Evolutionary conservation across 257 asterid species (phyloP).

Genomic region (Solanum pennellii): DNA sequence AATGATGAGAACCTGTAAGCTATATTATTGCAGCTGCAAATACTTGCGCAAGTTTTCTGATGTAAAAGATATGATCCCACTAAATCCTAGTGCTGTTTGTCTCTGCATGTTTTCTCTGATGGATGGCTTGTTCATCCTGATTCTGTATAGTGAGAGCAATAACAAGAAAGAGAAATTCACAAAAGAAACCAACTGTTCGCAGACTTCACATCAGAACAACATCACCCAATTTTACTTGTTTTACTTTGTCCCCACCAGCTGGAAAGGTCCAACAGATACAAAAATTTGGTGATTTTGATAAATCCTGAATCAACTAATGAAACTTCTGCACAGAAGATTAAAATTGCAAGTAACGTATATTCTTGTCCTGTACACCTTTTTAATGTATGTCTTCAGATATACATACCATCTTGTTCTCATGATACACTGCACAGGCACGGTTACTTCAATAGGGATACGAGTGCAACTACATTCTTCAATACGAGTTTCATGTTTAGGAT

Average conservation of each 20-base stretch:
- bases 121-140: not conserved
- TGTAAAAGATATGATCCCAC: slow-evolving; percentile 1
- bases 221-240: not conserved
- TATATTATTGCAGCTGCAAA: not conserved
- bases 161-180: not conserved
- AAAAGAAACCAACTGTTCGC: not conserved
- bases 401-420: not conserved
- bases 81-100: not conserved
- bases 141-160: slow-evolving; percentile 3
- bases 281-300: not conserved
- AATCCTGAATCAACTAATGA: not conserved
- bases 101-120: not conserved
- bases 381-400: not conserved
- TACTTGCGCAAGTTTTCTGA: slow-evolving; percentile 12
- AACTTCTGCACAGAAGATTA: not conserved
- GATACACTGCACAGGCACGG: not conserved
- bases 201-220: not conserved
- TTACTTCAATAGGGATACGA: not conserved
- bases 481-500: not conserved
- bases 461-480: not conserved
- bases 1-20: slow-evolving; percentile 5
- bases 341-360: not conserved
- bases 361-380: not conserved
- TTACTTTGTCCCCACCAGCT: not conserved
- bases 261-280: not conserved